These are phyloP conservation scores for Cadophora sp. DNA, from an alignment of 2,329 filamentous ascomycete genomes.

Conservation along the genomic window DNA sequence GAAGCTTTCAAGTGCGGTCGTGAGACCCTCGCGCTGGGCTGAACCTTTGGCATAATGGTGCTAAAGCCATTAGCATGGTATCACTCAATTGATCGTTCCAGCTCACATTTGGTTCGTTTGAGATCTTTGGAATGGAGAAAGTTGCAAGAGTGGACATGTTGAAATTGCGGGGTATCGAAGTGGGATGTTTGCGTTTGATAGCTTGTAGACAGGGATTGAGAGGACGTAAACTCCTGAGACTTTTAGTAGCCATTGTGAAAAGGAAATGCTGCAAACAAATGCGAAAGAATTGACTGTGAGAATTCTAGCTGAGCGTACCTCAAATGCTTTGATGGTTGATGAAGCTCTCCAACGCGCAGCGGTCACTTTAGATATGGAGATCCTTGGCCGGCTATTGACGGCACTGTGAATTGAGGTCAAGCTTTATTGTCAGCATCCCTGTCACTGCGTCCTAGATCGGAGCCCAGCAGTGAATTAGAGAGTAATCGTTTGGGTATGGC, in stretches of 20 bases:
- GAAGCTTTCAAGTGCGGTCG: constrained; percentile 73
- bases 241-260: constrained; percentile 35
- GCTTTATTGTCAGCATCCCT: not conserved
- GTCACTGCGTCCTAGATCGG: not conserved
- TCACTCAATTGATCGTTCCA: constrained; percentile 10
- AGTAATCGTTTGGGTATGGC: too few species aligned
- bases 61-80: constrained; percentile 52
- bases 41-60: constrained; percentile 90
- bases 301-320: too few species aligned
- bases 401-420: not conserved
- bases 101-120: constrained; percentile 95
- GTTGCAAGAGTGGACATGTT: constrained; percentile 61
- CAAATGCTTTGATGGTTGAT: too few species aligned
- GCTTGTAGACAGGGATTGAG: constrained; percentile 34
- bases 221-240: constrained; percentile 35
- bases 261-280: not conserved
- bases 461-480: not conserved
- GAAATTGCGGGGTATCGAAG: constrained; percentile 37
- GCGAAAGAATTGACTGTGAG: too few species aligned
- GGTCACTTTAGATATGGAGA: too few species aligned
- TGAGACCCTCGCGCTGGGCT: constrained; percentile 76
- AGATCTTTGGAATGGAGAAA: constrained; percentile 86
- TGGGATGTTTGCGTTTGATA: constrained; percentile 26
- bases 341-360: too few species aligned
- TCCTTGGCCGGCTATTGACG: too few species aligned